Percentiles rank a stretch among this genome's conserved stretches.
phyloP scores from a whole-genome alignment of 1,284 basidiomycete genomes.

The Heterobasidion occidentale region DNA sequence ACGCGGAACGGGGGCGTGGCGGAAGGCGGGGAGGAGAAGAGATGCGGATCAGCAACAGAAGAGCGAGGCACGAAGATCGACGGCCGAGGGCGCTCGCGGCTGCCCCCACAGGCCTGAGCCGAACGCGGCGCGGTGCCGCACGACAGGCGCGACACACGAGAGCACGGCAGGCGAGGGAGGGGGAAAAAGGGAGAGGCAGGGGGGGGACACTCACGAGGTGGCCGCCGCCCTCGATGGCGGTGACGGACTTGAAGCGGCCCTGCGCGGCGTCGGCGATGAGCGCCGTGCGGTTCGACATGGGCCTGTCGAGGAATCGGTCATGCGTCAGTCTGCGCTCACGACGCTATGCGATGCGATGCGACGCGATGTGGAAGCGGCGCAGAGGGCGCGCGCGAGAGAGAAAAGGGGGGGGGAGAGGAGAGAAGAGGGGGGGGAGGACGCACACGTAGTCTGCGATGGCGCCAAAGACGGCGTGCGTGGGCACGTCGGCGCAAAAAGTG shows the following conservation, averaged over 20 bases:
- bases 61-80: too few relatives aligned
- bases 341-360: too few relatives aligned
- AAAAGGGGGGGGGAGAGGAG: background rate
- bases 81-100: too few relatives aligned
- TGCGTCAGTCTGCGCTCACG: too few relatives aligned
- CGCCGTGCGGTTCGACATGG: slow-evolving; percentile 28
- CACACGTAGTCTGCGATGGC: slow-evolving; percentile 38
- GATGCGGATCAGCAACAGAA: too few relatives aligned
- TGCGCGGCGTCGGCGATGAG: slow-evolving; percentile 26
- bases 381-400: background rate
- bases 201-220: slow-evolving; percentile 23
- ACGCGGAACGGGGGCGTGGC: background rate
- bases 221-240: slow-evolving; percentile 17
- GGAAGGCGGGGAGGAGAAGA: background rate
- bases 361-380: too few relatives aligned
- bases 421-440: slow-evolving; percentile 5
- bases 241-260: slow-evolving; percentile 30
- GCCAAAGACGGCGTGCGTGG: slow-evolving; percentile 44
- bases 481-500: slow-evolving; percentile 27
- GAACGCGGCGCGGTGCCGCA: too few relatives aligned
- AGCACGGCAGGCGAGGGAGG: too few relatives aligned
- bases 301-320: slow-evolving; percentile 17
- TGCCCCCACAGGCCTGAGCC: too few relatives aligned
- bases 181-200: too few relatives aligned
- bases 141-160: too few relatives aligned